Evolutionary conservation across 257 asterid species (phyloP), one percentile per base, ranked within the genome.

Genomic region (Nicotiana obtusifolia): DNA sequence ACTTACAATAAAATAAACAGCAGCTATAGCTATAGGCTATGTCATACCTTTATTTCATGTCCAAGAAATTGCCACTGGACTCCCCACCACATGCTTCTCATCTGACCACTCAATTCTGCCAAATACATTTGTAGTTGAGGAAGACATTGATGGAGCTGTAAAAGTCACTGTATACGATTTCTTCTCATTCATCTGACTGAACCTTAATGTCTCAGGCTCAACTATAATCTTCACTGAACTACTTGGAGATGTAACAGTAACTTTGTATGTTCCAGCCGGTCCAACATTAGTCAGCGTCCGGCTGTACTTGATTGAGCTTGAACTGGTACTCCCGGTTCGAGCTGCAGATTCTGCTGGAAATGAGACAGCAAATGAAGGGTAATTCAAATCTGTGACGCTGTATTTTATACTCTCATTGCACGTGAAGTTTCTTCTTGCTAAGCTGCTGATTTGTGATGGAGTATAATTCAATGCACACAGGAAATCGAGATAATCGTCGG

Each of bases 51-150:
- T 41, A 4, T 54, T 80, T 71, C 86, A 93, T 15, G 77, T 73
- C 98, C 97, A 91, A 86, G 93, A 90, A 71, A 96, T 30, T 5
- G 95, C 98, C 33, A 96, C 90, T 0, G 98, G 97, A 86, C 98
- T 96, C 67, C 91, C 94, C 53, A 96, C 98, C 4, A 88, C 90
- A 54, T 86, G 97, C 80, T 90, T 93, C 88, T 95, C 98, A 82
- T 94, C 97, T 0, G 97, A 88, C 99, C 99, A 96, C 81, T 90
- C 97, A 33, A 96, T 91, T 68, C 93, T 85, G 3, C 97, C 98
- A 26, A 94, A 94, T 20, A 73, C 89, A 47, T 89, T 89, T 2
- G 93, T 85, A 26, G 83, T 88, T 13, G 93, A 79, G 11, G 97
- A 9, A 41, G 49, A 89, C 94, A 82, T 88, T 2, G 94, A 56